These are phyloP conservation scores for Cladobotryum protrusum DNA, from an alignment of 2,329 filamentous ascomycete genomes.

Conservation along the genomic window DNA sequence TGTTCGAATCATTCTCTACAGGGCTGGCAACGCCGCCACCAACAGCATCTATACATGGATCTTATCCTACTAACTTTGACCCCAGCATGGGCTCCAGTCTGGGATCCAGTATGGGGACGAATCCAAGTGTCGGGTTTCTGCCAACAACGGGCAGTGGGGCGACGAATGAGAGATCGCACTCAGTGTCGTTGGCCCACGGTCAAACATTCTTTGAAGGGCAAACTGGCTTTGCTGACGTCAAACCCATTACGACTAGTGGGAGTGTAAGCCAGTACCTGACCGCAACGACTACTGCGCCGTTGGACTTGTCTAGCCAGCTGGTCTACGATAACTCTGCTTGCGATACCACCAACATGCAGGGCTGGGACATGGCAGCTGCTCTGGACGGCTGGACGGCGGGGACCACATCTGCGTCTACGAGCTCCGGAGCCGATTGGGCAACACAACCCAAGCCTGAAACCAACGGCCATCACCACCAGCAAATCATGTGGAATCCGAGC, in stretches of 20 bases:
- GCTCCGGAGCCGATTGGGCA: conserved; percentile 27
- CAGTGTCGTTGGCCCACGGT: conserved; percentile 19
- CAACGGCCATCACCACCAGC: conserved; percentile 18
- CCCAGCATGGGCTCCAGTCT: conserved; percentile 29
- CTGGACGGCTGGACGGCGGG: conserved; percentile 29
- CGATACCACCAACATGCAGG: conserved; percentile 25
- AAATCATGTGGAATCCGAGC: conserved; percentile 30
- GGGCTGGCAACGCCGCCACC: conserved; percentile 53
- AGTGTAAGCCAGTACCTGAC: conserved; percentile 23
- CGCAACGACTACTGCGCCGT: conserved; percentile 20
- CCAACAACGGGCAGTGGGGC: conserved; percentile 22
- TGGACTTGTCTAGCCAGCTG: conserved; percentile 28
- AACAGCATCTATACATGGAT: conserved; percentile 43
- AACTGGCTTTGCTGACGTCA: conserved; percentile 27
- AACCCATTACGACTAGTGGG: conserved; percentile 26
- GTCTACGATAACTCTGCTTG: conserved; percentile 30
- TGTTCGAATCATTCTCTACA: conserved; percentile 46
- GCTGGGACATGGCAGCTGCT: conserved; percentile 31
- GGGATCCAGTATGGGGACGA: conserved; percentile 30
- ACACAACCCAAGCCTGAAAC: conserved; percentile 25
- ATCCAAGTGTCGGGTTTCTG: conserved; percentile 26
- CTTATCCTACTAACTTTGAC: conserved; percentile 42
- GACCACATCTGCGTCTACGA: conserved; percentile 18
- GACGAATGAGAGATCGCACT: conserved; percentile 20
- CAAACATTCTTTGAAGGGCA: conserved; percentile 29